A percentile compares a stretch with the other conserved stretches of the same genome.
phyloP scores from a whole-genome alignment of 495 filamentous ascomycete species.

The Penicillium roqueforti region DNA sequence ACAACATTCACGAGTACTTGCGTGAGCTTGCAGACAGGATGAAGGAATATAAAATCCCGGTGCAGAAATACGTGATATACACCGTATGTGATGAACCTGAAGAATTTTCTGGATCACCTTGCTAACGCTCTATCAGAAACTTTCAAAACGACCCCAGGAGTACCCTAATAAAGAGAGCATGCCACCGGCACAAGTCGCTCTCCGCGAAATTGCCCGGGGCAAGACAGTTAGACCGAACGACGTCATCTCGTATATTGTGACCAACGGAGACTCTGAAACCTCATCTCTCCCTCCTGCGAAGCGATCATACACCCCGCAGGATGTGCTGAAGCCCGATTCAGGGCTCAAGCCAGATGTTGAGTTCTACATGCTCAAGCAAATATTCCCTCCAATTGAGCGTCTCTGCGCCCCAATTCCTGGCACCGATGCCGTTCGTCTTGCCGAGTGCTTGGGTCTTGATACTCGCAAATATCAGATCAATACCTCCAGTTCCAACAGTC shows the following conservation, averaged over 20 bases:
- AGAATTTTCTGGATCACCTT: background rate
- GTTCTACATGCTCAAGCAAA: conserved; percentile 97
- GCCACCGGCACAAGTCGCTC: conserved; percentile 96
- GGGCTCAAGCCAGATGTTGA: conserved; percentile 82
- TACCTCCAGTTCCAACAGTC: conserved; percentile 50
- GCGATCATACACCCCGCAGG: conserved; percentile 80
- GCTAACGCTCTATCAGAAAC: conserved; percentile 51
- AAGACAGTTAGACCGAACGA: conserved; percentile 87
- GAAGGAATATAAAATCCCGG: conserved; percentile 67
- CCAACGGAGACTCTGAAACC: conserved; percentile 67
- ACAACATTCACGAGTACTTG: conserved; percentile 88
- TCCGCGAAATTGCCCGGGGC: conserved; percentile 80
- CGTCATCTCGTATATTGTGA: conserved; percentile 93
- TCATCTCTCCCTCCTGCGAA: conserved; percentile 67
- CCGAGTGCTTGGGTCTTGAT: conserved; percentile 91
- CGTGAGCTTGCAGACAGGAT: conserved; percentile 77
- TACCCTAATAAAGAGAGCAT: conserved; percentile 90
- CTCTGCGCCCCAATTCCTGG: conserved; percentile 92
- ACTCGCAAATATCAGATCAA: conserved; percentile 76
- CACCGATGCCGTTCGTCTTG: conserved; percentile 81
- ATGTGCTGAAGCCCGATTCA: conserved; percentile 72
- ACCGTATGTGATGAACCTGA: conserved; percentile 50
- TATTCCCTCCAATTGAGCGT: conserved; percentile 97
- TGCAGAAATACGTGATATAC: conserved; percentile 90
- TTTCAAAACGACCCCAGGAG: conserved; percentile 87